Base-by-base conservation (phyloP, 163 green algal genomes). In the Prototheca wickerhamii region DNA sequence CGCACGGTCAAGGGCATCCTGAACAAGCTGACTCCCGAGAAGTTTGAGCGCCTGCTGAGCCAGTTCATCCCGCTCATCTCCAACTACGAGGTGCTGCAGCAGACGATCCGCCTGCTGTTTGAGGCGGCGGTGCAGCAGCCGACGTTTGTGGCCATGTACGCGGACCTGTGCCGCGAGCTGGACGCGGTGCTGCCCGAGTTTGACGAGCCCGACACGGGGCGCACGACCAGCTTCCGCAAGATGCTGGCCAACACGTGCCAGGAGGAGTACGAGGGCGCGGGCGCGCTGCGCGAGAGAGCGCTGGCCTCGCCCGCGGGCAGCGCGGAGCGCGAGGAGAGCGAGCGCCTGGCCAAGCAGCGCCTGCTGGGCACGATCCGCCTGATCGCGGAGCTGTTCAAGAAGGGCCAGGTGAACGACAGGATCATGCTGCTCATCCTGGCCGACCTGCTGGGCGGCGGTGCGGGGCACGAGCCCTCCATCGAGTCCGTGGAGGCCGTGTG, bases 1-100 rank as follows among this genome's bases (percentile, higher is more conserved):
- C 82, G 84, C 53, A 77, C 69, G 60, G 79, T 97, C 31, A 96
- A 95, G 82, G 90, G 92, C 63, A 94, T 98, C 18, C 85, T 99
- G 28, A 99, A 99, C 86, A 99, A 98, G 87, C 86, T 99, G 51
- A 98, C 94, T 31, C 94, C 92, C 0, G 94, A 98, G 77, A 99
- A 98, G 77, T 99, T 98, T 77, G 93, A 99, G 49, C 79, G 85
- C 7, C 86, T 99, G 70, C 74, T 93, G 52, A 62, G 83, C 28
- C 93, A 98, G 83, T 78, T 98, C 56, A 54, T 97, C 49, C 80
- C 87, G 43, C 69, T 86, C 4, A 82, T 98, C 66, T 87, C 65
- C 42, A 88, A 73, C 15, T 83, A 86, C 4, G 87, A 93, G 33
- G 69, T 95, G 18, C 81, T 99, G 35, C 74, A 85, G 60, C 60